Evolutionary conservation across 2,329 filamentous ascomycete genomes (phyloP).

Genomic region (Microthyrium microscopicum): DNA sequence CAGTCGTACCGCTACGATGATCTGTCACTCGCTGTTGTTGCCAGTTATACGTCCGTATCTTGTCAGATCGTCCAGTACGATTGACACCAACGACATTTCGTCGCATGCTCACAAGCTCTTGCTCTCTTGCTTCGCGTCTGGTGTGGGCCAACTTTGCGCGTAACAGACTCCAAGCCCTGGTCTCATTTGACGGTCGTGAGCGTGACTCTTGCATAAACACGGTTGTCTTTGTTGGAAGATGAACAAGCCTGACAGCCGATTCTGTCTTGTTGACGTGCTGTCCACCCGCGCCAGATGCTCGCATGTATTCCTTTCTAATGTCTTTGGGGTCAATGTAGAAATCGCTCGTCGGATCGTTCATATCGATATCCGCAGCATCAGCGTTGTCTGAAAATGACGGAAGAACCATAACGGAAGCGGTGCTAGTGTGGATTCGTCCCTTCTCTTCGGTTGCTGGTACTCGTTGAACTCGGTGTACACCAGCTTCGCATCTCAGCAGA

Average conservation of each 20-base stretch:
- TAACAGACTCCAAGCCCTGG: conserved; percentile 72
- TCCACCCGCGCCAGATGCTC: conserved; percentile 77
- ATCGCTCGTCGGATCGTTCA: conserved; percentile 74
- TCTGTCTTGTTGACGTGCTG: conserved; percentile 99
- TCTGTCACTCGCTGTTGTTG: conserved; percentile 71
- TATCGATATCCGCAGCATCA: conserved; percentile 38
- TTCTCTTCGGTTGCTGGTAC: conserved; percentile 83
- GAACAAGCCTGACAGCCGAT: conserved; percentile 83
- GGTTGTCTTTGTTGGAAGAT: conserved; percentile 69
- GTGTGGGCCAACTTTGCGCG: conserved; percentile 67
- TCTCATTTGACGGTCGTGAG: conserved; percentile 78
- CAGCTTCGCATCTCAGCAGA: conserved; percentile 68
- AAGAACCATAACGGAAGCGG: conserved; percentile 80
- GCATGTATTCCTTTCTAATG: conserved; percentile 75
- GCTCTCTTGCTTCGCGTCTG: conserved; percentile 67
- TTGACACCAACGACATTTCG: conserved; percentile 64
- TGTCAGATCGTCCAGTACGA: conserved; percentile 77
- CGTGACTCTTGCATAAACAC: conserved; percentile 88
- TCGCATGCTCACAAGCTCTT: conserved; percentile 56
- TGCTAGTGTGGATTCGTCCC: conserved; percentile 84
- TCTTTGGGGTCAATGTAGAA: conserved; percentile 80
- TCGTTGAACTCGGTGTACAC: conserved; percentile 88
- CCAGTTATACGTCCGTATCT: conserved; percentile 84
- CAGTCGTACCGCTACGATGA: conserved; percentile 63
- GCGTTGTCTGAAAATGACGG: conserved; percentile 55